Base-by-base conservation (phyloP, 345 rosid genomes). In the Crucihimalaya himalaica region DNA sequence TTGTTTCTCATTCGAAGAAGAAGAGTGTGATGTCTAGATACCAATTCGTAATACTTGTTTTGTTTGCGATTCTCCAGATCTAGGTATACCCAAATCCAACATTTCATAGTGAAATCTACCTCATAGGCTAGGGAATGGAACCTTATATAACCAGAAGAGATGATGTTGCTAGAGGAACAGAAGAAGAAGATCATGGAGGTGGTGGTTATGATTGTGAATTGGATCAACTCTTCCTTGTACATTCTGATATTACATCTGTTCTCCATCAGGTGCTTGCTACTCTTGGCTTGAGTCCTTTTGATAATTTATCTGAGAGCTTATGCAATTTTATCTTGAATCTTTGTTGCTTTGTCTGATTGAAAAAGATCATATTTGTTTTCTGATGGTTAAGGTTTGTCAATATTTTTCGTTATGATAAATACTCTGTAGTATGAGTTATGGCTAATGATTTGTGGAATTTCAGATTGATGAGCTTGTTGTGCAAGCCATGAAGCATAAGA, bases 401-500 rank as follows among this genome's bases (percentile, higher is more conserved):
- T 42, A 18, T 15, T 42, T 15, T 15, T 42, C 1, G 18, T 39
- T 8, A 15, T 25, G 21, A 6, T 37, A 34, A 9, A 35, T 32
- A 5, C 28, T 52, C 14, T 47, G 74, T 40, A 11, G 31, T 23
- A 40, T 51, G 18, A 62, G 15, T 70, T 45, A 61, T 16, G 39
- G 16, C 6, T 59, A 58, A 19, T 48, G 56, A 2, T 66, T 67
- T 52, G 2, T 45, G 50, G 31, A 18, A 15, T 74, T 43, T 48
- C 79, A 95, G 99, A 84, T 95, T 61, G 97, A 95, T 83, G 90
- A 89, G 70, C 87, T 95, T 45, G 88, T 92, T 83, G 90, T 75
- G 15, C 80, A 84, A 85, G 91, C 96, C 63, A 75, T 84, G 57
- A 77, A 86, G 60, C 48, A 76, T 46, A 83, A 82, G 70, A 60